A percentile compares a stretch with the other conserved stretches of the same genome.
phyloP scores from a whole-genome alignment of 2,329 filamentous ascomycete genomes.

The Eutypella sp. region DNA sequence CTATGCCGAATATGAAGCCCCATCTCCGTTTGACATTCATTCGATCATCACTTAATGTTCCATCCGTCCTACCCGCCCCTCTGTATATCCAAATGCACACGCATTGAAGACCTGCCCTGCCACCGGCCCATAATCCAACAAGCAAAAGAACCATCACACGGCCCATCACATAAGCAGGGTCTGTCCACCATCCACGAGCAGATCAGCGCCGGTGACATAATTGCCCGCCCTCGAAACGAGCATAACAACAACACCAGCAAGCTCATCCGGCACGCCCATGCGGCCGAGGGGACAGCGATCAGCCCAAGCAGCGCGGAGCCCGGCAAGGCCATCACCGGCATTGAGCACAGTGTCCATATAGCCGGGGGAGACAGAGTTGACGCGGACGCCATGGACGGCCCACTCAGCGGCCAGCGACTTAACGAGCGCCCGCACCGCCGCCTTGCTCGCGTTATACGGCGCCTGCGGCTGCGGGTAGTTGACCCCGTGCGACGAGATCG shows the following conservation, averaged over 20 bases:
- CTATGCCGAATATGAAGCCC: too few relatives aligned
- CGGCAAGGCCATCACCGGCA: slow-evolving; percentile 53
- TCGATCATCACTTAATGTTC: too few relatives aligned
- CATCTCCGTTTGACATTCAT: too few relatives aligned
- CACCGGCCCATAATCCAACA: background rate
- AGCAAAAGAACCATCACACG: background rate
- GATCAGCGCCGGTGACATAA: slow-evolving; percentile 65
- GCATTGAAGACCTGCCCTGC: background rate
- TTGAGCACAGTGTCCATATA: slow-evolving; percentile 78
- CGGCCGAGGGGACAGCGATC: slow-evolving; percentile 57
- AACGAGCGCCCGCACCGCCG: slow-evolving; percentile 58
- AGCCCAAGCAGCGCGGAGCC: slow-evolving; percentile 51
- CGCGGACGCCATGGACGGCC: slow-evolving; percentile 64
- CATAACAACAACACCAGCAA: slow-evolving; percentile 58
- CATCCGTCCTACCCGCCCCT: background rate
- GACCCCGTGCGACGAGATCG: slow-evolving; percentile 62
- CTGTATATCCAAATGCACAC: background rate
- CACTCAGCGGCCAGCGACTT: slow-evolving; percentile 67
- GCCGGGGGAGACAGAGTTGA: slow-evolving; percentile 66
- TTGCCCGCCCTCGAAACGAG: slow-evolving; percentile 55
- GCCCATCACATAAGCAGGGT: slow-evolving; percentile 25
- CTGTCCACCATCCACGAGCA: slow-evolving; percentile 58
- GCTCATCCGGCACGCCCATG: slow-evolving; percentile 59
- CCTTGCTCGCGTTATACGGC: slow-evolving; percentile 69
- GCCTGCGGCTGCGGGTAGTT: slow-evolving; percentile 70